Percentiles rank a stretch among this genome's conserved stretches.
Evolutionary conservation across 1,284 basidiomycete genomes (phyloP).

Genomic region (Amylostereum areolatum): DNA sequence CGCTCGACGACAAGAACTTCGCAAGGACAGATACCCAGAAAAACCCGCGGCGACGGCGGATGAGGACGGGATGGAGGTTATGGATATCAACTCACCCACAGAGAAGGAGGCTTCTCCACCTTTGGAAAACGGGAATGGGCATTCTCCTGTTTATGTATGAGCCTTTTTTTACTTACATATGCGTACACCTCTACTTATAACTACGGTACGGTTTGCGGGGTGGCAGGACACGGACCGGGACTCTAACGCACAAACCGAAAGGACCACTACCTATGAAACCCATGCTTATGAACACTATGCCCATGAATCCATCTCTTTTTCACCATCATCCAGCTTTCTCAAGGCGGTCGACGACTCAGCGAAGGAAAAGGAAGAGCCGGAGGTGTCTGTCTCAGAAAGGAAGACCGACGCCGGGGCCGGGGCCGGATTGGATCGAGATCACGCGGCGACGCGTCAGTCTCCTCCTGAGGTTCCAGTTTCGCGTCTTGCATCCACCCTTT

Average conservation of each 20-base stretch:
- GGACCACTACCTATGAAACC: constrained; percentile 7
- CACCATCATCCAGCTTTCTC: constrained; percentile 6
- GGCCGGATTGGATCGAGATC: too few relatives aligned
- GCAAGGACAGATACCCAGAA: constrained; percentile 2
- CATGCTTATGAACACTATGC: constrained; percentile 5
- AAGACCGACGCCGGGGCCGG: too few relatives aligned
- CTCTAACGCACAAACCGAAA: constrained; percentile 18
- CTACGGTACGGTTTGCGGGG: too few relatives aligned
- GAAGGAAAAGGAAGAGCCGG: background rate
- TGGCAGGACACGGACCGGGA: too few relatives aligned
- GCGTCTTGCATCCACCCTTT: constrained; percentile 17
- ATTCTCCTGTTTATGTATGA: constrained; percentile 47
- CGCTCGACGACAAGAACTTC: background rate
- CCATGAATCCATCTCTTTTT: background rate
- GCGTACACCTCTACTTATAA: too few relatives aligned
- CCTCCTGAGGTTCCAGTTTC: constrained; percentile 23
- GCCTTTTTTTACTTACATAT: constrained; percentile 33
- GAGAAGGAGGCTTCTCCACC: constrained; percentile 9
- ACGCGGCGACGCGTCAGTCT: constrained; percentile 51
- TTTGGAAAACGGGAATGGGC: constrained; percentile 13
- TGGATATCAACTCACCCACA: background rate
- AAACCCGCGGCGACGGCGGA: constrained; percentile 2
- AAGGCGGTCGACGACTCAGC: background rate
- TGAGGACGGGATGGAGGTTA: constrained; percentile 2
- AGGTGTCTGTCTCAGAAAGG: too few relatives aligned